phyloP scores from a whole-genome alignment of 352 stramenopile genomes.

The Phytopythium sindhum region DNA sequence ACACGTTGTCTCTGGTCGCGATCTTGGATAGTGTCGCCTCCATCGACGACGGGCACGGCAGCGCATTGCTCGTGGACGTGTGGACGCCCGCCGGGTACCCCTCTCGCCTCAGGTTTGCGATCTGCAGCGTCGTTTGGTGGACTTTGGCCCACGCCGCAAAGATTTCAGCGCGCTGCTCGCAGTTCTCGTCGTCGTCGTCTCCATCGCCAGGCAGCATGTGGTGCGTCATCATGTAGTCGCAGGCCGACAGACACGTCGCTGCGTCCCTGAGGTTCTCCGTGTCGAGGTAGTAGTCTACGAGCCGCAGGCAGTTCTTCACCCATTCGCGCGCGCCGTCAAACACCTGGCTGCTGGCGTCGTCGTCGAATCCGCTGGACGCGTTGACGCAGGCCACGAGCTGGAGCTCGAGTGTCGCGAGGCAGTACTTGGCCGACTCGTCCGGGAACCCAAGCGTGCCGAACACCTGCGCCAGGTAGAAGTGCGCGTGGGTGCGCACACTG shows the following conservation, averaged over 20 bases:
- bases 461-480: conserved; percentile 75
- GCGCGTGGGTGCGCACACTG: conserved; percentile 36
- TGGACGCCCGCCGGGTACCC: conserved; percentile 6
- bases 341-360: background rate
- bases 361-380: conserved; percentile 1
- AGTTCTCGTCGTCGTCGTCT: conserved; percentile 12
- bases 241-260: conserved; percentile 39
- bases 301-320: conserved; percentile 47
- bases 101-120: conserved; percentile 28
- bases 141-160: conserved; percentile 48
- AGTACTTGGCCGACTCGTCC: conserved; percentile 55
- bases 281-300: conserved; percentile 64
- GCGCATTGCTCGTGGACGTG: background rate
- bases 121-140: conserved; percentile 42
- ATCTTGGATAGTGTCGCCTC: conserved; percentile 20
- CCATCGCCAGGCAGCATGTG: conserved; percentile 9
- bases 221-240: conserved; percentile 34
- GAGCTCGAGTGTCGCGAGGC: conserved; percentile 57
- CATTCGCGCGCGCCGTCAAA: conserved; percentile 42
- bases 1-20: background rate
- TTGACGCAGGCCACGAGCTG: conserved; percentile 31
- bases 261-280: conserved; percentile 40
- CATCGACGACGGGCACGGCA: conserved; percentile 26
- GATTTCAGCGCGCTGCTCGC: conserved; percentile 35
- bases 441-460: conserved; percentile 47